Percentiles rank a stretch among this genome's conserved stretches.
Evolutionary conservation across 1,139 yeast genomes (phyloP).

Genomic region (Debaryomyces sp.): DNA sequence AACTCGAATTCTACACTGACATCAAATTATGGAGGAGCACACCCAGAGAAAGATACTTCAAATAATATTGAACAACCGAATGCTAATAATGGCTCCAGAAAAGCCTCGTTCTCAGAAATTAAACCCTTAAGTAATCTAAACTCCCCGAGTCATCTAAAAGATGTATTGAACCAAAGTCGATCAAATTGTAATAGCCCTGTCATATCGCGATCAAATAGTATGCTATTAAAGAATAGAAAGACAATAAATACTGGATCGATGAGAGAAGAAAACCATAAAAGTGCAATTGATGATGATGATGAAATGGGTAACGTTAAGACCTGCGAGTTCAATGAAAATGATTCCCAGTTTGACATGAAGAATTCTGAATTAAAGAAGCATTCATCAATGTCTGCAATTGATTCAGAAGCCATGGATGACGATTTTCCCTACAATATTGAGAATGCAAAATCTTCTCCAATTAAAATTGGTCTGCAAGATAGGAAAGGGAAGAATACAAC

Average conservation of each 20-base stretch:
- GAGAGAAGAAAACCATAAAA: slow-evolving; percentile 14
- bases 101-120: slow-evolving; percentile 7
- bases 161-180: slow-evolving; percentile 26
- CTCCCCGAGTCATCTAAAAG: slow-evolving; percentile 13
- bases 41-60: not conserved
- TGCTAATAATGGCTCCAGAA: slow-evolving; percentile 2
- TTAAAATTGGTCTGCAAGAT: not conserved
- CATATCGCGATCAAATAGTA: slow-evolving; percentile 17
- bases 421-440: not conserved
- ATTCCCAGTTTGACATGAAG: not conserved
- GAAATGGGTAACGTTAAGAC: slow-evolving; percentile 13
- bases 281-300: slow-evolving; percentile 8
- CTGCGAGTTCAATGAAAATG: slow-evolving; percentile 8
- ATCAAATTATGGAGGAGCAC: slow-evolving; percentile 38
- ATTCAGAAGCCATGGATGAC: not conserved
- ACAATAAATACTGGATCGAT: slow-evolving; percentile 19
- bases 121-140: slow-evolving; percentile 23
- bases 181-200: slow-evolving; percentile 21
- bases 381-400: slow-evolving; percentile 8
- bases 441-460: not conserved
- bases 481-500: not conserved
- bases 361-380: slow-evolving; percentile 8
- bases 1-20: slow-evolving; percentile 49
- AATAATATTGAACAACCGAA: not conserved
- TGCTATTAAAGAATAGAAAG: slow-evolving; percentile 9